Evolutionary conservation across 2,329 filamentous ascomycete species (phyloP).

Genomic region (Aspergillus aculeatinus): DNA sequence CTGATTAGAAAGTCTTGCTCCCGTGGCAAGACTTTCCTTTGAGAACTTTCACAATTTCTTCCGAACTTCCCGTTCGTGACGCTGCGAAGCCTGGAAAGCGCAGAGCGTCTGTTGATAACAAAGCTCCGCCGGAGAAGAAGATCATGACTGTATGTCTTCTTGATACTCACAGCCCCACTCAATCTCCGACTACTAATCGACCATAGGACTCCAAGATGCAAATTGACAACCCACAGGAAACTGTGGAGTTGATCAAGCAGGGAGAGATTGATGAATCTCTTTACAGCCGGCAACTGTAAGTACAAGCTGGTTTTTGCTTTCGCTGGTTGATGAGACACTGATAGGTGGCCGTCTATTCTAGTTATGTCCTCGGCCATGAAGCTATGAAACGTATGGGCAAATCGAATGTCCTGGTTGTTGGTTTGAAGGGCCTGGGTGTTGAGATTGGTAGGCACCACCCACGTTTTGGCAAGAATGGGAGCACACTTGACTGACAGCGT

Average conservation of each 20-base stretch:
- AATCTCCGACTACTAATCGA: conserved; percentile 8
- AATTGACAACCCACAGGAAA: conserved; percentile 58
- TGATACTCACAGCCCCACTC: neutral
- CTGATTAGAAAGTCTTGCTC: conserved; percentile 45
- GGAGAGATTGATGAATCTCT: conserved; percentile 68
- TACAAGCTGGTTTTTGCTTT: conserved; percentile 2
- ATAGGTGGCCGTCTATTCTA: conserved; percentile 17
- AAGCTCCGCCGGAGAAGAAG: conserved; percentile 52
- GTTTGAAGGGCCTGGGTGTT: conserved; percentile 89
- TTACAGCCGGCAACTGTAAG: conserved; percentile 63
- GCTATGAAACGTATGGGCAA: conserved; percentile 99
- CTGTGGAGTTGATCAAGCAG: conserved; percentile 60
- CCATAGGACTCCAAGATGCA: conserved; percentile 59
- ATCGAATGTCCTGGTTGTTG: conserved; percentile 89
- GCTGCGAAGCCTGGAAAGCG: conserved; percentile 53
- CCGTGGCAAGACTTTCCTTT: conserved; percentile 41
- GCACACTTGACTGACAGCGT: conserved; percentile 9
- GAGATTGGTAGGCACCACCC: conserved; percentile 65
- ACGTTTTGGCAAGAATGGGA: neutral
- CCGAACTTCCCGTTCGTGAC: conserved; percentile 44
- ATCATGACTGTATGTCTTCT: conserved; percentile 49
- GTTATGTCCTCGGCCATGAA: conserved; percentile 70
- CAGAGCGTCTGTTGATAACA: conserved; percentile 50
- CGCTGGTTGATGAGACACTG: conserved; percentile 2
- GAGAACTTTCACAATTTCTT: conserved; percentile 42